Percentiles rank a stretch among this genome's conserved stretches.
These are phyloP conservation scores for Mortierella sp. DNA, from an alignment of 371 early-diverging fungal species.

Conservation along the genomic window DNA sequence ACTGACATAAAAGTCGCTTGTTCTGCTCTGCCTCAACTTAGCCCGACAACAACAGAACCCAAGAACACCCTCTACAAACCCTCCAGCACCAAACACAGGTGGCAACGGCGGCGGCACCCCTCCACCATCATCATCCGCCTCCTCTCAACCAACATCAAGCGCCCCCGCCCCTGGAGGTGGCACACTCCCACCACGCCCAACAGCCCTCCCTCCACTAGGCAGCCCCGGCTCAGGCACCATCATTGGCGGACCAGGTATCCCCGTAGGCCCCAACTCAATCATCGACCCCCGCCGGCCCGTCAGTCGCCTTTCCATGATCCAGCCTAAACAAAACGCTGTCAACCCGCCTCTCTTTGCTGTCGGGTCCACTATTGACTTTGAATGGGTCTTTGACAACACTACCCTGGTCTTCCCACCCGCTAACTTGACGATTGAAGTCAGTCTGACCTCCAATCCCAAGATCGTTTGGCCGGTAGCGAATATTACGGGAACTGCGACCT, in stretches of 20 bases:
- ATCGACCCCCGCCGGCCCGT: constrained; percentile 48
- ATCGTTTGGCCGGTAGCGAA: constrained; percentile 50
- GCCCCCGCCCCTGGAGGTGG: background rate
- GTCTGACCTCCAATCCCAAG: constrained; percentile 31
- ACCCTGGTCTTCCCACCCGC: constrained; percentile 42
- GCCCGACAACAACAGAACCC: constrained; percentile 22
- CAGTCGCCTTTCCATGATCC: constrained; percentile 43
- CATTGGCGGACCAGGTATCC: constrained; percentile 10
- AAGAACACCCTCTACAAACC: background rate
- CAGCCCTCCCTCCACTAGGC: constrained; percentile 12
- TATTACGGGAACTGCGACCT: constrained; percentile 38
- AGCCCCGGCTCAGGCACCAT: constrained; percentile 14
- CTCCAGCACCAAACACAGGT: constrained; percentile 16
- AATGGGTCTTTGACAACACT: constrained; percentile 50
- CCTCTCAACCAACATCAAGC: background rate
- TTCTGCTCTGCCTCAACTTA: background rate
- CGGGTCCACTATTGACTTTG: constrained; percentile 36
- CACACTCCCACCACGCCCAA: background rate
- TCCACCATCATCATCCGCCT: background rate
- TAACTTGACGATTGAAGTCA: constrained; percentile 38
- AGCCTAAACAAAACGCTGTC: constrained; percentile 45
- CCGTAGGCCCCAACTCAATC: constrained; percentile 27
- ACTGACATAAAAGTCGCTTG: background rate
- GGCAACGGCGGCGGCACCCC: too few species aligned
- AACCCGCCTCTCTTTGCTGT: constrained; percentile 48